A percentile compares a stretch with the other conserved stretches of the same genome.
Evolutionary conservation across 1,284 basidiomycete genomes (phyloP).

Genomic region (Inonotus obliquus): DNA sequence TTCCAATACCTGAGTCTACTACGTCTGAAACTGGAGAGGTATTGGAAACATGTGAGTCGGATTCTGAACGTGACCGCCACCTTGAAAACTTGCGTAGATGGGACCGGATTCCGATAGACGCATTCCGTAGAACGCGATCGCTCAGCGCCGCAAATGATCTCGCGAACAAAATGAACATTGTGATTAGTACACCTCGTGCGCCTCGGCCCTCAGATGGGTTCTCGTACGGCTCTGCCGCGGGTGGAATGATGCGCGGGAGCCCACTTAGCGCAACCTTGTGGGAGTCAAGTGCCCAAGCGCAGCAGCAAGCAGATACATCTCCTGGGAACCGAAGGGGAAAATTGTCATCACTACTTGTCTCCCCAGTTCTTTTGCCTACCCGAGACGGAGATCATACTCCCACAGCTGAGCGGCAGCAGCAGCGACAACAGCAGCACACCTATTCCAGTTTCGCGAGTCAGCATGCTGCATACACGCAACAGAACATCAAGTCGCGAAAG

Average conservation of each 20-base stretch:
- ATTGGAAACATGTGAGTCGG: conserved; percentile 27
- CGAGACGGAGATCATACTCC: conserved; percentile 54
- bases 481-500: conserved; percentile 44
- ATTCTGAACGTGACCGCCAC: conserved; percentile 23
- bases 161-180: conserved; percentile 33
- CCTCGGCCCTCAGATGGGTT: conserved; percentile 27
- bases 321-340: conserved; percentile 26
- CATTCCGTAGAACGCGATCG: conserved; percentile 65
- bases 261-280: conserved; percentile 55
- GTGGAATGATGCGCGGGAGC: conserved; percentile 46
- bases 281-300: conserved; percentile 31
- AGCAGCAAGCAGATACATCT: conserved; percentile 4
- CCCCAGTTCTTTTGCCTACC: conserved; percentile 50
- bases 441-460: conserved; percentile 15
- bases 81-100: conserved; percentile 50
- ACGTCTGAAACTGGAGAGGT: conserved; percentile 20
- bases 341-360: conserved; percentile 34
- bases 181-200: conserved; percentile 17
- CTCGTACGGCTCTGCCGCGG: conserved; percentile 22
- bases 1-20: conserved; percentile 20
- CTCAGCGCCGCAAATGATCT: conserved; percentile 32
- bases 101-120: conserved; percentile 69
- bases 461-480: conserved; percentile 22
- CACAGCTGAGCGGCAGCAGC: conserved; percentile 20
- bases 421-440: conserved; percentile 20